Evolutionary conservation across 177 flowering plant genomes (phyloP).

Genomic region (Vitis hybrid): DNA sequence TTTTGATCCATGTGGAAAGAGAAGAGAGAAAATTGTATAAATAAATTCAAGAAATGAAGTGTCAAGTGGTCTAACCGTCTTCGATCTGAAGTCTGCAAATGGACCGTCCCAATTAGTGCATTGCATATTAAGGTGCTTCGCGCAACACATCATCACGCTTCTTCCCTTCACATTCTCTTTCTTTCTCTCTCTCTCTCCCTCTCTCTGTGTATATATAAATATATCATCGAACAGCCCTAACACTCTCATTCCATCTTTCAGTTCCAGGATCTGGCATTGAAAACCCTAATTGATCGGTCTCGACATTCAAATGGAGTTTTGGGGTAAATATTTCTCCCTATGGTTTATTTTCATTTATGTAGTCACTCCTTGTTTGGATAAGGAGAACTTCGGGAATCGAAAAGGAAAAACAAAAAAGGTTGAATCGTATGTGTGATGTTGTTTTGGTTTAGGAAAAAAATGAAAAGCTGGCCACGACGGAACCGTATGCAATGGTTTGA

Average conservation of each 20-base stretch:
- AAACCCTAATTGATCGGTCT: slow-evolving; percentile 4
- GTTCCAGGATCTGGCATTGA: too few relatives aligned
- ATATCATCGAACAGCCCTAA: too few relatives aligned
- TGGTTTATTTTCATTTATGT: neutral
- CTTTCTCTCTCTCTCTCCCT: accelerated
- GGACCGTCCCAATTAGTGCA: neutral
- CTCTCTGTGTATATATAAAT: too few relatives aligned
- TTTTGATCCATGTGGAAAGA: too few relatives aligned
- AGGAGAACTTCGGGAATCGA: neutral
- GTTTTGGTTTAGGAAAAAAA: too few relatives aligned
- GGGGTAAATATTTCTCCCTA: slow-evolving; percentile 28
- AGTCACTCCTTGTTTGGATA: neutral
- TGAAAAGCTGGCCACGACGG: too few relatives aligned
- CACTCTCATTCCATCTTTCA: too few relatives aligned
- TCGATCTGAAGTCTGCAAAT: neutral
- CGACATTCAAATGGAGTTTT: slow-evolving; percentile 35
- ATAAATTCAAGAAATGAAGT: too few relatives aligned
- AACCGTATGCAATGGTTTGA: too few relatives aligned
- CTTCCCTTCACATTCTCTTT: neutral
- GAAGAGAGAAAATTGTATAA: too few relatives aligned
- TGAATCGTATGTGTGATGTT: too few relatives aligned
- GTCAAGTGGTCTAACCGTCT: too few relatives aligned
- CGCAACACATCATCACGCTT: neutral
- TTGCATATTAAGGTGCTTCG: neutral
- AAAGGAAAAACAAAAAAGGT: neutral